These are phyloP conservation scores for Setaria italica DNA, from an alignment of 202 grass and related monocot genomes.

Conservation along the genomic window DNA sequence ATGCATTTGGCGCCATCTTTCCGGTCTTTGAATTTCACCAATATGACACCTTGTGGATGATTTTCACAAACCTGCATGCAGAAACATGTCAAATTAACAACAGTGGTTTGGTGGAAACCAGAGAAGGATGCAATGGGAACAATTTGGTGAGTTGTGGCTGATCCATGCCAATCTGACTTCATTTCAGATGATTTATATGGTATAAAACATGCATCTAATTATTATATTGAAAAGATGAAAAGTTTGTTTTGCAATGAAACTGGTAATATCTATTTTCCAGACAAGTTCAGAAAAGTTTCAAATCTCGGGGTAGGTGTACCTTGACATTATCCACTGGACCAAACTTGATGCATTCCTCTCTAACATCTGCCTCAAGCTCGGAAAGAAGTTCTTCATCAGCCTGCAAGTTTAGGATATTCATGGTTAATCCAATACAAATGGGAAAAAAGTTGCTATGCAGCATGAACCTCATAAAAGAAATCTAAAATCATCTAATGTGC, in stretches of 20 bases:
- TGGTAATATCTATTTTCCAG: background rate
- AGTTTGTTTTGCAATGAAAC: background rate
- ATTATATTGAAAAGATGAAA: conserved; percentile 1
- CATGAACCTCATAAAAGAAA: conserved; percentile 12
- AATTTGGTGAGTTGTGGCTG: background rate
- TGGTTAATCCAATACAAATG: conserved; percentile 39
- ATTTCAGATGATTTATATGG: background rate
- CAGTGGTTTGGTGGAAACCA: background rate
- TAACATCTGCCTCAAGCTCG: conserved; percentile 83
- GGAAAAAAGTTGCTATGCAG: conserved; percentile 33
- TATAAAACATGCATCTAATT: background rate
- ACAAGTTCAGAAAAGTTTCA: background rate
- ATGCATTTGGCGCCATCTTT: conserved; percentile 89
- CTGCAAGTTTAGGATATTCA: conserved; percentile 55
- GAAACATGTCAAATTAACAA: conserved; percentile 22
- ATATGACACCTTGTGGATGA: conserved; percentile 92
- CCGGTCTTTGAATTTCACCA: conserved; percentile 94
- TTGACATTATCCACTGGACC: conserved; percentile 86
- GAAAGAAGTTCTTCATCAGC: conserved; percentile 79
- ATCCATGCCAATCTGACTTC: background rate
- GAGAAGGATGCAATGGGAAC: background rate
- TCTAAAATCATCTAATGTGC: conserved; percentile 7
- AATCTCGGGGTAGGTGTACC: conserved; percentile 39
- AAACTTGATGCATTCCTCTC: conserved; percentile 84
- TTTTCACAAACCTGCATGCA: conserved; percentile 89